Evolutionary conservation across 179 eudicot species (phyloP), one percentile per base, ranked within the genome.

Genomic region (Corrigiola litoralis): DNA sequence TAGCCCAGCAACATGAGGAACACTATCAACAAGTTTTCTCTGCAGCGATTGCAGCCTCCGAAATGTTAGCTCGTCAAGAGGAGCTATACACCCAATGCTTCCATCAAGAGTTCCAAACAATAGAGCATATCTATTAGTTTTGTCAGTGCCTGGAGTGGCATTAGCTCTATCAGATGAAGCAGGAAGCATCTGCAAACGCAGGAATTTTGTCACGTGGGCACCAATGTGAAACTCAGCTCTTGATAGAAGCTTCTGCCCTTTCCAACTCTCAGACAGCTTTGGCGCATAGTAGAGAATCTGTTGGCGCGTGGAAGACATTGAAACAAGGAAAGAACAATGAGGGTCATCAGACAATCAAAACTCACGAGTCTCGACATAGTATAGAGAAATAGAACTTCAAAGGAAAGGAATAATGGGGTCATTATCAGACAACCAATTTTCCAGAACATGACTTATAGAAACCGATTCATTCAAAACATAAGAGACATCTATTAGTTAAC

Each of bases 191-290:
- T 94, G 97, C 67, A 94, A 69, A 63, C 99, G 82, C 67, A 87
- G 67, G 75, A 90, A 90, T 64, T 94, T 94, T 10, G 99, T 85
- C 65, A 90, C 89, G 57, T 88, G 96, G 38, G 99, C 84, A 27
- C 97, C 99, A 51, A 90, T 81, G 66, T 94, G 99, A 65, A 94
- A 94, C 79, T 94, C 99, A 10, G 97, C 98, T 80, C 97, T 79
- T 24, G 95, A 87, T 65, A 92, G 95, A 77, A 92, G 95, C 78
- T 92, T 92, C 70, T 87, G 95, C 40, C 98, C 98, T 86, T 92
- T 92, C 98, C 99, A 94, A 71, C 99, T 94, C 69, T 91, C 97
- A 12, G 88, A 80, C 82, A 83, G 42, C 72, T 94, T 94, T 14
- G 95, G 99, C 5, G 97, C 97, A 67, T 94, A 94, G 70, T 88